phyloP scores from a whole-genome alignment of 768 basidiomycete species.

The Tylopilus sp. region DNA sequence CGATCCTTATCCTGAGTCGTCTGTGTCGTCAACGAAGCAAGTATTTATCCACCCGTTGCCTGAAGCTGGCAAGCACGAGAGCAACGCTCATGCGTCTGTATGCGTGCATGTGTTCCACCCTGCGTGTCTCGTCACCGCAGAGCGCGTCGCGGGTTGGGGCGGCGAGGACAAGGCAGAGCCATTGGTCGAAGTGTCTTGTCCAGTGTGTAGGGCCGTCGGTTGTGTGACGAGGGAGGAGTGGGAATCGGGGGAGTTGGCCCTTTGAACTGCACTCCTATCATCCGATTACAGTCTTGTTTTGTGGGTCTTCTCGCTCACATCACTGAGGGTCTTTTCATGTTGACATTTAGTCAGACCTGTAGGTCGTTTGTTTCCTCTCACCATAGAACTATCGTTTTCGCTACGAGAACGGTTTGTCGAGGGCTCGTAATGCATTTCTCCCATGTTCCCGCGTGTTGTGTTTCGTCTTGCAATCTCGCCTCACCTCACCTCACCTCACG shows the following conservation, averaged over 20 bases:
- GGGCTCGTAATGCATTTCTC: background rate
- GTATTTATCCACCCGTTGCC: slow-evolving; percentile 23
- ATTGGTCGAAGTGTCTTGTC: slow-evolving; percentile 67
- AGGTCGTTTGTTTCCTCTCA: background rate
- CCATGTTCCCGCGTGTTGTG: background rate
- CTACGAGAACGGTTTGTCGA: background rate
- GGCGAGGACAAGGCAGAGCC: slow-evolving; percentile 39
- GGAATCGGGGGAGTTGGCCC: slow-evolving; percentile 42
- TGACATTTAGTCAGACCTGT: background rate
- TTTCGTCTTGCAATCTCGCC: background rate
- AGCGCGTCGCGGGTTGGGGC: slow-evolving; percentile 61
- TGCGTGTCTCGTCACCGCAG: slow-evolving; percentile 66
- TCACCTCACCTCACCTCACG: background rate
- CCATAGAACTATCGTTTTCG: slow-evolving; percentile 1
- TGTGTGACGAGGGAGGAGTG: slow-evolving; percentile 58
- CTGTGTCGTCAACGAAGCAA: slow-evolving; percentile 19
- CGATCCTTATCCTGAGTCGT: slow-evolving; percentile 46
- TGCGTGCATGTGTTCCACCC: slow-evolving; percentile 73
- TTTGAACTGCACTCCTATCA: slow-evolving; percentile 15
- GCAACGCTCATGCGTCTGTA: slow-evolving; percentile 25
- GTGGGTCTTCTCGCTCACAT: slow-evolving; percentile 1
- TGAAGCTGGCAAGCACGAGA: slow-evolving; percentile 8
- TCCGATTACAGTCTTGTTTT: background rate
- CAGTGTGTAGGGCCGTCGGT: slow-evolving; percentile 66
- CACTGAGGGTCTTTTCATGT: background rate